Conservation (phyloP, 345 rosid species). For the Melaleuca alternifolia region DNA sequence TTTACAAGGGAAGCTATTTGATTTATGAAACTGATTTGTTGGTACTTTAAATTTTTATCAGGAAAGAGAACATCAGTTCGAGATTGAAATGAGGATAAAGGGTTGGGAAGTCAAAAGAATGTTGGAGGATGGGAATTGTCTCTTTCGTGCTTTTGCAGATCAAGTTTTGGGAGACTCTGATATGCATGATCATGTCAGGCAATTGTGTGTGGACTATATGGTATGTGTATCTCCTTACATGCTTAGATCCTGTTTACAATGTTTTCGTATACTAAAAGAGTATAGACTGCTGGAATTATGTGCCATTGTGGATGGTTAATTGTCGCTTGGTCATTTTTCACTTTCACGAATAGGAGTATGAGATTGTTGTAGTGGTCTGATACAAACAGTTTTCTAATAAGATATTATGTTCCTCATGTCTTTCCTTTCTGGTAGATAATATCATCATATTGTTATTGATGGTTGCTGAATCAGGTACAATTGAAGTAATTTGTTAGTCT, state of each 20-base stretch:
- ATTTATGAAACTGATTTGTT: neutral
- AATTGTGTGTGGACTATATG: constrained; percentile 98
- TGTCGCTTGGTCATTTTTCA: neutral
- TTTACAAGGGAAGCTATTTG: neutral
- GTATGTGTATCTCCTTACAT: constrained; percentile 22
- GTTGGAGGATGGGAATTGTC: constrained; percentile 99
- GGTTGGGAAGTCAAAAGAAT: constrained; percentile 84
- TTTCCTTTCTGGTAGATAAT: neutral
- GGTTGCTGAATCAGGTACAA: neutral
- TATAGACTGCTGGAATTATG: neutral
- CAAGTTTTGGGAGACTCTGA: constrained; percentile 98
- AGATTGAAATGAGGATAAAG: constrained; percentile 65
- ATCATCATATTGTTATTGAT: neutral
- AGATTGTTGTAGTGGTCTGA: neutral
- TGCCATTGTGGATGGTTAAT: neutral
- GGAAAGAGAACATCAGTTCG: constrained; percentile 96
- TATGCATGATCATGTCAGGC: constrained; percentile 55
- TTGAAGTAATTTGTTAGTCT: neutral
- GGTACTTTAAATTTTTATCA: constrained; percentile 14
- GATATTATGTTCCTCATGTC: neutral
- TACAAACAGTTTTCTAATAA: neutral
- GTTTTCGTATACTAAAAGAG: neutral
- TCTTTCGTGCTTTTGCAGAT: constrained; percentile 96
- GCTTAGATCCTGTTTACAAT: neutral
- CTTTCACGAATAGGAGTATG: neutral